These are phyloP conservation scores for grape (Vitis vinifera) DNA, from an alignment of 164 flowering plant genomes.

Conservation along the genomic window DNA sequence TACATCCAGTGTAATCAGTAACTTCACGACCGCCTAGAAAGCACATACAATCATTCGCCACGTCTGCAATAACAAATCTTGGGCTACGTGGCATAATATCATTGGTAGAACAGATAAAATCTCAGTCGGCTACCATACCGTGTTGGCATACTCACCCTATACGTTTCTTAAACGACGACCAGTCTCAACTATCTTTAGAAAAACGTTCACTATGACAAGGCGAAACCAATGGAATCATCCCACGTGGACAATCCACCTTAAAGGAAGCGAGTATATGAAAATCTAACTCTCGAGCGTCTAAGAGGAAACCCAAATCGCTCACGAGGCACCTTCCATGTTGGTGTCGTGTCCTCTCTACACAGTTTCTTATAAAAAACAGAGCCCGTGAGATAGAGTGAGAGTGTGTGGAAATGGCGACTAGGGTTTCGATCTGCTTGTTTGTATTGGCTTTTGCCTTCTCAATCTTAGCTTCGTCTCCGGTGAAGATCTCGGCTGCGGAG, in stretches of 20 bases:
- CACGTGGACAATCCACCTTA: neutral
- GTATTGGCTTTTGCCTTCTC: conserved; percentile 15
- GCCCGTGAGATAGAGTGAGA: neutral
- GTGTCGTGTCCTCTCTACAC: conserved; percentile 12
- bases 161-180: neutral
- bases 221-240: neutral
- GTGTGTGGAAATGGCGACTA: conserved; percentile 31
- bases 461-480: conserved; percentile 12
- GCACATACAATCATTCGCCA: too few species aligned
- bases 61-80: too few species aligned
- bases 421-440: conserved; percentile 29
- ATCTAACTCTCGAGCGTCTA: neutral
- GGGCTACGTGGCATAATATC: neutral
- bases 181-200: neutral
- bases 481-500: conserved; percentile 22
- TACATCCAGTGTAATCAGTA: too few species aligned
- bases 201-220: neutral
- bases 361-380: neutral
- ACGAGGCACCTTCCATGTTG: conserved; percentile 9
- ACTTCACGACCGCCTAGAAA: too few species aligned
- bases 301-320: neutral
- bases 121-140: neutral
- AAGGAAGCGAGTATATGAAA: neutral
- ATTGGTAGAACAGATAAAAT: neutral
- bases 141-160: neutral